These are phyloP conservation scores for Paraconiothyrium brasiliense DNA, from an alignment of 2,329 filamentous ascomycete genomes.

Conservation along the genomic window DNA sequence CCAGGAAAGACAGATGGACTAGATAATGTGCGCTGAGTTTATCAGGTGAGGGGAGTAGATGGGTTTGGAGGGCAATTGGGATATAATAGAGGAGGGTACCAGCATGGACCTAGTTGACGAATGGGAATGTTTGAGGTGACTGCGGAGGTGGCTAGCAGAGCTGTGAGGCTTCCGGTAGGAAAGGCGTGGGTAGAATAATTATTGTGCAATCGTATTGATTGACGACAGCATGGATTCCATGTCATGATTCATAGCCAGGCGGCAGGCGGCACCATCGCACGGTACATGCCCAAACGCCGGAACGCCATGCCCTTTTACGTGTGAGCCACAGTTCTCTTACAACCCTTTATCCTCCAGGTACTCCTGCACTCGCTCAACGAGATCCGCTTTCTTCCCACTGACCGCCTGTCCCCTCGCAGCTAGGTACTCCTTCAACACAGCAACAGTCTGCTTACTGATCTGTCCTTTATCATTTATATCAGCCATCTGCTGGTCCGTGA, in stretches of 20 bases:
- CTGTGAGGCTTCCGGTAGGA: not conserved
- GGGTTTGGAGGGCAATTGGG: not conserved
- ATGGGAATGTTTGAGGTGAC: not conserved
- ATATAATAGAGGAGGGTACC: not conserved
- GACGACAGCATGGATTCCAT: not conserved
- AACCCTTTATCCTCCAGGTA: constrained; percentile 48
- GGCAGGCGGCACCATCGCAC: not conserved
- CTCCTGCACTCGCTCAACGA: constrained; percentile 46
- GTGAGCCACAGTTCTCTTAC: constrained; percentile 5
- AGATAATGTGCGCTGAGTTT: not conserved
- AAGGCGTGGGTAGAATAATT: too few species aligned
- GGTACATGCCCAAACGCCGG: not conserved
- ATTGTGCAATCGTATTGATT: too few species aligned
- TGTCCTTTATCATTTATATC: constrained; percentile 54
- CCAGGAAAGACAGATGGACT: not conserved
- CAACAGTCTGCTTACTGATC: constrained; percentile 53
- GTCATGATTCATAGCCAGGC: not conserved
- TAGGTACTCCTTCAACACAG: constrained; percentile 45
- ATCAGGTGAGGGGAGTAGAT: not conserved
- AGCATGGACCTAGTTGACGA: not conserved
- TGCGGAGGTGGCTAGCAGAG: not conserved
- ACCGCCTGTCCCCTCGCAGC: constrained; percentile 33
- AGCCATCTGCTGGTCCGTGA: constrained; percentile 57
- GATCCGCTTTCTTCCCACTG: constrained; percentile 49
- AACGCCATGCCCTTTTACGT: not conserved